These are phyloP conservation scores for Diophrys sp. DNA, from an alignment of 73 alveolate species.

Conservation along the genomic window DNA sequence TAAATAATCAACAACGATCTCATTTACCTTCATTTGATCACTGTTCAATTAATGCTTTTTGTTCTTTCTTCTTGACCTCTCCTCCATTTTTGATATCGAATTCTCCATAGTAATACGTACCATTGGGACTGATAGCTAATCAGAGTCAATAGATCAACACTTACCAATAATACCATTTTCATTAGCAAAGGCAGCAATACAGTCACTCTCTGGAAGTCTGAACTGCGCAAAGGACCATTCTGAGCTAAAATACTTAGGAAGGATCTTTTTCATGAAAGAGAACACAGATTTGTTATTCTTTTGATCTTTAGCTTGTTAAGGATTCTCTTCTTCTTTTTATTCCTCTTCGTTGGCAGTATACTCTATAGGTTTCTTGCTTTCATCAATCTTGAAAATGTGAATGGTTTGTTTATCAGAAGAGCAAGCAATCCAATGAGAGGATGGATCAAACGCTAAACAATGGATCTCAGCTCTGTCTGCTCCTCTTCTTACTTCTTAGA, in stretches of 20 bases:
- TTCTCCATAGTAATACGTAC: conserved; percentile 42
- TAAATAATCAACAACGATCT: too few species aligned
- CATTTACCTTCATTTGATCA: not conserved
- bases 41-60: conserved; percentile 31
- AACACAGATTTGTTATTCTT: conserved; percentile 47
- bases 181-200: not conserved
- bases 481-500: conserved; percentile 60
- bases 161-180: not conserved
- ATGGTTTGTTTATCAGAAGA: conserved; percentile 40
- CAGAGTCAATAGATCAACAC: not conserved
- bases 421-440: conserved; percentile 33
- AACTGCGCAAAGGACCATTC: conserved; percentile 93
- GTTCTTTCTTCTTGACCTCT: conserved; percentile 63
- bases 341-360: conserved; percentile 9
- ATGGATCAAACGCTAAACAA: conserved; percentile 34
- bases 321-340: conserved; percentile 18
- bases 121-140: not conserved
- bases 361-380: not conserved
- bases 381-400: conserved; percentile 21
- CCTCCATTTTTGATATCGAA: conserved; percentile 91
- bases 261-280: conserved; percentile 61
- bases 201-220: not conserved
- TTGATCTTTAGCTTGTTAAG: conserved; percentile 9
- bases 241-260: conserved; percentile 72
- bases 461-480: conserved; percentile 39